Conservation (phyloP, 2,329 filamentous ascomycete genomes). For the Raffaelea albimanens region DNA sequence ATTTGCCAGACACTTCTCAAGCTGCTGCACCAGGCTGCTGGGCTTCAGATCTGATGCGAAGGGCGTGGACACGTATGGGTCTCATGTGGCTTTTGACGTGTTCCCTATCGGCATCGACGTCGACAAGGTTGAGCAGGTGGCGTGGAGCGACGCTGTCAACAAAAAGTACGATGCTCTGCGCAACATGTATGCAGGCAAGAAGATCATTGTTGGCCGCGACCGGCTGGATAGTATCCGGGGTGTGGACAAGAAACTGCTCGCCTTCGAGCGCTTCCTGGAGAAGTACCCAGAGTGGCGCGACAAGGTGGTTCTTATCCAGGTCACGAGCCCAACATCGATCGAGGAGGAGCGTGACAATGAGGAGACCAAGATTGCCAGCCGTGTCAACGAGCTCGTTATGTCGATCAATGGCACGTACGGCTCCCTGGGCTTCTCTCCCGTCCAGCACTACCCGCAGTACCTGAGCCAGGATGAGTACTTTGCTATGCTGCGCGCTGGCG, state of each 20-base stretch:
- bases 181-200: conserved; percentile 76
- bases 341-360: conserved; percentile 69
- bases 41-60: conserved; percentile 81
- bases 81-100: conserved; percentile 81
- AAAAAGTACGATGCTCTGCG: conserved; percentile 65
- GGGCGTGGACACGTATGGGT: conserved; percentile 81
- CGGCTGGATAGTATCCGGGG: conserved; percentile 88
- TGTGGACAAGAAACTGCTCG: conserved; percentile 91
- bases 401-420: conserved; percentile 88
- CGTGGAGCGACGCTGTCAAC: conserved; percentile 61
- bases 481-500: conserved; percentile 78
- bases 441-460: conserved; percentile 93
- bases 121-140: conserved; percentile 63
- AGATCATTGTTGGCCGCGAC: conserved; percentile 90
- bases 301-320: conserved; percentile 87
- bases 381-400: conserved; percentile 83
- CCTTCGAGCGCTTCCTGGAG: conserved; percentile 86
- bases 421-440: conserved; percentile 78
- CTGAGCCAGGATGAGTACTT: conserved; percentile 87
- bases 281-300: conserved; percentile 86
- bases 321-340: conserved; percentile 77
- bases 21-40: conserved; percentile 83
- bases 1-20: conserved; percentile 89
- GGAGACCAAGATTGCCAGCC: conserved; percentile 73
- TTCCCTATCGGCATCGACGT: conserved; percentile 94